Evolutionary conservation across 345 rosid species (phyloP), one percentile per base, ranked within the genome.

Genomic region (Punica granatum): DNA sequence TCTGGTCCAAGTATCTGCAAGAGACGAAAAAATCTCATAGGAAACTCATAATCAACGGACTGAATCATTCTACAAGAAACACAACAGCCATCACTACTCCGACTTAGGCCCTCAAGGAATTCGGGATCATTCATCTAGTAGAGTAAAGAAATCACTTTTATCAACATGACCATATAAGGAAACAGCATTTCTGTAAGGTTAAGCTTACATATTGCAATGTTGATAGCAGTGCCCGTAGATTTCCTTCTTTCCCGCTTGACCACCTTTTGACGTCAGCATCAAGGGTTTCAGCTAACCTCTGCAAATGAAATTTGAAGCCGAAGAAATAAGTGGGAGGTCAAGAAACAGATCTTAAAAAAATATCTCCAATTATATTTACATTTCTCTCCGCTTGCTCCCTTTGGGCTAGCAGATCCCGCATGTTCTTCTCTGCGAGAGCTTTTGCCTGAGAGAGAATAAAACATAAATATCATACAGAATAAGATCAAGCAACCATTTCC

Each of bases 251-350:
- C 69, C 97, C 92, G 63, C 77, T 85, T 14, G 90, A 91, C 99
- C 99, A 94, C 88, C 96, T 86, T 77, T 83, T 94, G 69, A 94
- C 90, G 63, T 94, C 99, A 1, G 95, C 92, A 62, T 88, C 96
- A 58, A 91, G 86, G 36, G 85, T 86, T 80, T 94, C 99, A 35
- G 96, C 88, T 56, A 91, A 65, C 69, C 97, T 88, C 97, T 94
- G 91, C 77, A 72, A 61, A 66, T 34, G 70, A 60, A 74, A 36
- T 46, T n/a, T 41, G 32, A 61, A 74, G 54, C 48, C 44, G 69
- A 67, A 37, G 58, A n/a, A 66, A 37, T 6, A 5, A 48, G 53
- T 70, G 53, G 71, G 48, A 25, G 36, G 34, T 64, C 75, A 60
- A 15, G 51, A 67, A 49, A 14, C 28, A 32, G 36, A 70, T 21